Conservation (phyloP, 331 rosid genomes). For the Acacia concinna region DNA sequence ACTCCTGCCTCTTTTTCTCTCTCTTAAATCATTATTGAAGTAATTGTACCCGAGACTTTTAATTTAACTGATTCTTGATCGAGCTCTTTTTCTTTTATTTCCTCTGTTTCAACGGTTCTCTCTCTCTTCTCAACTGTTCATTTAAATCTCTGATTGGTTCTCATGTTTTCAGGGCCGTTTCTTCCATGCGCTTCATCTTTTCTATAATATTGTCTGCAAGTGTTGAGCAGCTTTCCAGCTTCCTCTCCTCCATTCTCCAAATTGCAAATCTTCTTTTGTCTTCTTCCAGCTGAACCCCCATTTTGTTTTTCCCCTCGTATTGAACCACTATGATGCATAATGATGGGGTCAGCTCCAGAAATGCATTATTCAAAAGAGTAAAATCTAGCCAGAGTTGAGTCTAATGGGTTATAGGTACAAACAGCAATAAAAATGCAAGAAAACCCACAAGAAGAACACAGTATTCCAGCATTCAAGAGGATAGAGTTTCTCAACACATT, state of each 20-base stretch:
- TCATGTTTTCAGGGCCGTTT: background rate
- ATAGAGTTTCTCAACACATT: background rate
- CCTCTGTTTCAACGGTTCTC: background rate
- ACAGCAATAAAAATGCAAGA: background rate
- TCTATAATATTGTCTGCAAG: background rate
- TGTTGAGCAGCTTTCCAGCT: background rate
- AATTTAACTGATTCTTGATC: background rate
- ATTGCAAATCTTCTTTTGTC: background rate
- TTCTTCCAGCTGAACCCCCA: background rate
- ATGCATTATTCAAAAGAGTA: background rate
- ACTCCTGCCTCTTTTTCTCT: background rate
- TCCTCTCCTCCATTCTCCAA: background rate
- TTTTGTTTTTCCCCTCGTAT: background rate
- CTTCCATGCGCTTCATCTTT: background rate
- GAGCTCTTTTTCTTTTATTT: background rate
- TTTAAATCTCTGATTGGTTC: background rate
- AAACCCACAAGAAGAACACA: background rate
- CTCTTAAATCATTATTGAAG: background rate
- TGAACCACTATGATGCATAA: background rate
- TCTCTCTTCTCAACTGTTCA: background rate
- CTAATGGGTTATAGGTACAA: background rate
- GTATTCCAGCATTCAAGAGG: background rate
- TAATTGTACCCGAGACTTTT: background rate
- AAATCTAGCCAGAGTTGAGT: background rate
- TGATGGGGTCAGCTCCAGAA: background rate